phyloP scores from a whole-genome alignment of 2,329 filamentous ascomycete species.

The Neofusicoccum umdonicola region DNA sequence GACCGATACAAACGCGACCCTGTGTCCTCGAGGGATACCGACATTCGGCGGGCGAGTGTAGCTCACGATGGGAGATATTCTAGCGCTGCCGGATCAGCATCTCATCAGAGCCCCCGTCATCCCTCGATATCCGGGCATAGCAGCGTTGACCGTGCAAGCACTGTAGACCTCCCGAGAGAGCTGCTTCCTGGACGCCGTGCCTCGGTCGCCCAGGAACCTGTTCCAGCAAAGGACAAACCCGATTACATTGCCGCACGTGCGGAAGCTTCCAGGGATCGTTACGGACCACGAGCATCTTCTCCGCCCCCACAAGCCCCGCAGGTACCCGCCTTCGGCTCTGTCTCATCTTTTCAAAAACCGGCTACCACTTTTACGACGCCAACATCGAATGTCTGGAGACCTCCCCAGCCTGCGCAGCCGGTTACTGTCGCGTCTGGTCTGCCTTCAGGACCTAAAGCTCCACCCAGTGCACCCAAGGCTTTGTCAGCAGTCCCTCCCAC shows the following conservation, averaged over 20 bases:
- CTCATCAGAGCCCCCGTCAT: constrained; percentile 14
- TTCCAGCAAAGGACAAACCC: constrained; percentile 37
- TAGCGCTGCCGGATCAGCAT: background rate
- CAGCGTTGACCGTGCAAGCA: constrained; percentile 1
- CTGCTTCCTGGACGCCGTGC: constrained; percentile 29
- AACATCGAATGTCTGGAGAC: constrained; percentile 43
- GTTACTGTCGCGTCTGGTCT: constrained; percentile 30
- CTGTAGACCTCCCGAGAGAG: constrained; percentile 4
- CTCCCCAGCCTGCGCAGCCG: constrained; percentile 36
- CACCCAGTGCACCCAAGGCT: constrained; percentile 38
- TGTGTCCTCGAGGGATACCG: constrained; percentile 18
- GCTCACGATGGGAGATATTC: constrained; percentile 12
- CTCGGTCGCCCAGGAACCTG: constrained; percentile 35
- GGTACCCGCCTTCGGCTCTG: constrained; percentile 56
- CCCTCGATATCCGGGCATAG: constrained; percentile 13
- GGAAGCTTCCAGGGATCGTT: constrained; percentile 46
- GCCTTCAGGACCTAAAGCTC: constrained; percentile 27
- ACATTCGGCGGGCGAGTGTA: constrained; percentile 18
- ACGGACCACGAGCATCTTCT: constrained; percentile 47
- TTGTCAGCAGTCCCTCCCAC: constrained; percentile 21
- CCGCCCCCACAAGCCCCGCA: constrained; percentile 54
- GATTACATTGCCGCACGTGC: constrained; percentile 46
- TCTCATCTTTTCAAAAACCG: constrained; percentile 21
- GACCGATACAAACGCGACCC: constrained; percentile 41
- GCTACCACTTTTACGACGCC: constrained; percentile 15